Evolutionary conservation across 768 basidiomycete genomes (phyloP).

Genomic region (Chalciporus chontae): DNA sequence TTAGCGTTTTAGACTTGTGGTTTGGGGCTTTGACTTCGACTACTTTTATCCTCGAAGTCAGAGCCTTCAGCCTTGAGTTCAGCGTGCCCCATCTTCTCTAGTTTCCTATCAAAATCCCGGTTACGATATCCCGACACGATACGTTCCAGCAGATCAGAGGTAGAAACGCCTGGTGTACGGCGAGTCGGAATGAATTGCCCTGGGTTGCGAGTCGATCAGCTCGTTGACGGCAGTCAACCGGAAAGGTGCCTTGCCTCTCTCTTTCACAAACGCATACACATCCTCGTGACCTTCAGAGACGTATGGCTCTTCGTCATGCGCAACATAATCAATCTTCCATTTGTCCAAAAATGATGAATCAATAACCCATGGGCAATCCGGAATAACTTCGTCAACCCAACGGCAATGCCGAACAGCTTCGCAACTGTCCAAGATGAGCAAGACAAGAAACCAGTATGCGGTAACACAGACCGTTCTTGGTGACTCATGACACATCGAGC

Average conservation of each 20-base stretch:
- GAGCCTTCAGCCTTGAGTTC: conserved; percentile 62
- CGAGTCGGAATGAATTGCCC: conserved; percentile 95
- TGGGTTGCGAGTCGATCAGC: conserved; percentile 27
- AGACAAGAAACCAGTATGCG: background rate
- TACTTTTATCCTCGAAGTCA: conserved; percentile 16
- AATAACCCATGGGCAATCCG: conserved; percentile 90
- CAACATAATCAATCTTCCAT: conserved; percentile 92
- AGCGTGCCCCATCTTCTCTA: conserved; percentile 80
- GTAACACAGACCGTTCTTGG: conserved; percentile 61
- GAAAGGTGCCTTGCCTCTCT: conserved; percentile 53
- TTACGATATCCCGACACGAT: conserved; percentile 86
- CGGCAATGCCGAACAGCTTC: conserved; percentile 94
- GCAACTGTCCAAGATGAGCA: conserved; percentile 44
- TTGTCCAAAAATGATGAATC: conserved; percentile 78
- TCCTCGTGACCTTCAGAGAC: conserved; percentile 75
- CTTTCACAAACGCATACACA: conserved; percentile 80
- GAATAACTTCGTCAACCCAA: conserved; percentile 94
- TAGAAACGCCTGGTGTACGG: conserved; percentile 92
- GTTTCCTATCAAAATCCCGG: conserved; percentile 83
- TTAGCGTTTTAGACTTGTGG: background rate
- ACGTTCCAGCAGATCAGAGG: conserved; percentile 87
- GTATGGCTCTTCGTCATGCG: conserved; percentile 94
- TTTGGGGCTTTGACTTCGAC: conserved; percentile 3
- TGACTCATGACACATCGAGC: conserved; percentile 84
- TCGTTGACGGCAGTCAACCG: background rate